These are phyloP conservation scores for Malus hybrid DNA, from an alignment of 331 rosid species.

Conservation along the genomic window DNA sequence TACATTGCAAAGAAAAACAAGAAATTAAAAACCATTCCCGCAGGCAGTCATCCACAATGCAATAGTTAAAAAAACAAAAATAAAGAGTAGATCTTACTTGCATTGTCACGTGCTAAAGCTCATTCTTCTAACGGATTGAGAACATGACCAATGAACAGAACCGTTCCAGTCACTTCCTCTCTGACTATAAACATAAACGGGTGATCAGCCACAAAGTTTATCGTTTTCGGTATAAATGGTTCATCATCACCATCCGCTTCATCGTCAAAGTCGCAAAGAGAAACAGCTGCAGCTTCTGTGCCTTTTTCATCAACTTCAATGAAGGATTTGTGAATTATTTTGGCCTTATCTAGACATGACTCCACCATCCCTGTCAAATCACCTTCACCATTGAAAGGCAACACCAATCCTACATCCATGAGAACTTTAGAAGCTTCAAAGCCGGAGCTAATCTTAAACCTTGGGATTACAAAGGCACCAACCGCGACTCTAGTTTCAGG, in stretches of 20 bases:
- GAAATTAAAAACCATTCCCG: too few species aligned
- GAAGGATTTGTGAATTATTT: slow-evolving; percentile 32
- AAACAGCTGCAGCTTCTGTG: slow-evolving; percentile 72
- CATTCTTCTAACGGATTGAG: not conserved
- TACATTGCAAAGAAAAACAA: too few species aligned
- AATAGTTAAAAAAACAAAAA: too few species aligned
- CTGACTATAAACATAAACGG: slow-evolving; percentile 22
- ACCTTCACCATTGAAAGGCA: slow-evolving; percentile 32
- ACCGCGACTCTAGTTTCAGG: not conserved
- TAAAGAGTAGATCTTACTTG: too few species aligned
- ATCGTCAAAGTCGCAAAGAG: not conserved
- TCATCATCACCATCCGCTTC: too few species aligned
- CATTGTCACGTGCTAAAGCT: too few species aligned
- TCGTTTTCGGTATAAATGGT: not conserved
- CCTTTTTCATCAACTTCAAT: slow-evolving; percentile 42
- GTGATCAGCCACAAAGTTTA: slow-evolving; percentile 42
- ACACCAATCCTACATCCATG: slow-evolving; percentile 48
- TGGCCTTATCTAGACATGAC: slow-evolving; percentile 19
- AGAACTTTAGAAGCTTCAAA: slow-evolving; percentile 39
- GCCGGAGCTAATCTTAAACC: slow-evolving; percentile 49
- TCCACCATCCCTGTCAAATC: too few species aligned
- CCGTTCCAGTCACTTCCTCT: slow-evolving; percentile 46
- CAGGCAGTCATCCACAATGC: too few species aligned
- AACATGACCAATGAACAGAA: slow-evolving; percentile 28
- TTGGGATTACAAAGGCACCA: slow-evolving; percentile 61